Evolutionary conservation across 139 green algal species (phyloP).

Genomic region (Diplosphaera chodatii): DNA sequence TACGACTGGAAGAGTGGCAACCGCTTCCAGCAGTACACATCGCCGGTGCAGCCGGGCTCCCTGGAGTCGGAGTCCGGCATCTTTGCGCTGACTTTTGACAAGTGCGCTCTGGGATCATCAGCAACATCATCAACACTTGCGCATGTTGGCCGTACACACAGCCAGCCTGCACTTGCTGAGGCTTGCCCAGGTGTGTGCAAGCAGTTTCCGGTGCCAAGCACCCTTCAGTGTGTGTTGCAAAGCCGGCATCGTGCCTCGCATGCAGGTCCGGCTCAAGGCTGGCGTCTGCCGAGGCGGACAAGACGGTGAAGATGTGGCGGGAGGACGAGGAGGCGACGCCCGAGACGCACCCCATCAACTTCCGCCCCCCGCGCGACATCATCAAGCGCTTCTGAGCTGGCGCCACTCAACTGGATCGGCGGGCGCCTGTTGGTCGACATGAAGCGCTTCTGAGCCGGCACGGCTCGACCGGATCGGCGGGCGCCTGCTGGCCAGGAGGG

Average conservation of each 20-base stretch:
- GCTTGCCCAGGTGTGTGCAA: too few species aligned
- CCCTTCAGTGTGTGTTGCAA: too few species aligned
- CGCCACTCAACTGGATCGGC: too few species aligned
- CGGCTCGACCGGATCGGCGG: too few species aligned
- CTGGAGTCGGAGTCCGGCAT: slow-evolving; percentile 85
- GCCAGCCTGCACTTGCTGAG: too few species aligned
- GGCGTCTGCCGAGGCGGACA: slow-evolving; percentile 91
- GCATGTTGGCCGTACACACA: too few species aligned
- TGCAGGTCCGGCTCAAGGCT: slow-evolving; percentile 76
- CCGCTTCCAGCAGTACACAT: slow-evolving; percentile 85
- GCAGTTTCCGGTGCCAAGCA: too few species aligned
- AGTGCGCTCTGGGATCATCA: too few species aligned
- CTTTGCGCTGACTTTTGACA: slow-evolving; percentile 71
- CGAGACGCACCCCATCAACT: slow-evolving; percentile 82
- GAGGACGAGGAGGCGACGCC: slow-evolving; percentile 83
- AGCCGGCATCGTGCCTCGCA: too few species aligned
- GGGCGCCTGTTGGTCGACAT: too few species aligned
- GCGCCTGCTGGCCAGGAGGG: too few species aligned
- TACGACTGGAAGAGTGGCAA: slow-evolving; percentile 96
- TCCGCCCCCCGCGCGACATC: slow-evolving; percentile 67
- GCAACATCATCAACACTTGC: too few species aligned
- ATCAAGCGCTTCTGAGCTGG: slow-evolving; percentile 42
- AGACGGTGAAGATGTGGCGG: slow-evolving; percentile 98
- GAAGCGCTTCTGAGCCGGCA: slow-evolving; percentile 35
- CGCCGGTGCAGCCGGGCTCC: slow-evolving; percentile 84